phyloP scores from a whole-genome alignment of 192 early-diverging fungal genomes.

The Chytriomyces sp. region DNA sequence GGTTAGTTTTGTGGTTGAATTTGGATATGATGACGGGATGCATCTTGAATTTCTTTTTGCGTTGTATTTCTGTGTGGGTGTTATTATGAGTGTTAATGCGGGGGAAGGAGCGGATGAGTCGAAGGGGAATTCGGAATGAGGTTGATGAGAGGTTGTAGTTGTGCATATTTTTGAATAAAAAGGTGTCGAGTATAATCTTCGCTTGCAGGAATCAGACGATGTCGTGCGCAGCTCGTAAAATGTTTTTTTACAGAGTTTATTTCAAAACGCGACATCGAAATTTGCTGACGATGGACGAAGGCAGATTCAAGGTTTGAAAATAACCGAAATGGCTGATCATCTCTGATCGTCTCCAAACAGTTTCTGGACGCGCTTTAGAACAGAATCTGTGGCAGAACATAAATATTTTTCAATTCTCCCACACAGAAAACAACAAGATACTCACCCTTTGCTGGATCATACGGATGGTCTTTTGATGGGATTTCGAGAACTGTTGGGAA shows the following conservation, averaged over 20 bases:
- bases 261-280: too few relatives aligned
- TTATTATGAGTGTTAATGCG: too few relatives aligned
- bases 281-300: too few relatives aligned
- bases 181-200: too few relatives aligned
- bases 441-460: constrained; percentile 74
- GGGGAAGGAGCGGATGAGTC: too few relatives aligned
- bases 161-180: too few relatives aligned
- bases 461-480: constrained; percentile 98
- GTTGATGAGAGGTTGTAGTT: neutral
- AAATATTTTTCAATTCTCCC: too few relatives aligned
- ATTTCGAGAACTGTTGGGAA: constrained; percentile 99
- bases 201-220: too few relatives aligned
- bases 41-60: neutral
- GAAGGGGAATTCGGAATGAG: neutral
- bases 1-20: neutral
- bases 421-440: neutral
- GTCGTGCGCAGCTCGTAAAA: too few relatives aligned
- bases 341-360: constrained; percentile 54
- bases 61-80: neutral
- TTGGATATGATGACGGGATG: neutral
- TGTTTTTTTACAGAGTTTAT: too few relatives aligned
- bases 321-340: too few relatives aligned
- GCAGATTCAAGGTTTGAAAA: too few relatives aligned
- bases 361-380: constrained; percentile 58
- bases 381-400: constrained; percentile 46